A percentile compares a stretch with the other conserved stretches of the same genome.
phyloP scores from a whole-genome alignment of 2,329 filamentous ascomycete species.

The Trichoderma pleuroti region DNA sequence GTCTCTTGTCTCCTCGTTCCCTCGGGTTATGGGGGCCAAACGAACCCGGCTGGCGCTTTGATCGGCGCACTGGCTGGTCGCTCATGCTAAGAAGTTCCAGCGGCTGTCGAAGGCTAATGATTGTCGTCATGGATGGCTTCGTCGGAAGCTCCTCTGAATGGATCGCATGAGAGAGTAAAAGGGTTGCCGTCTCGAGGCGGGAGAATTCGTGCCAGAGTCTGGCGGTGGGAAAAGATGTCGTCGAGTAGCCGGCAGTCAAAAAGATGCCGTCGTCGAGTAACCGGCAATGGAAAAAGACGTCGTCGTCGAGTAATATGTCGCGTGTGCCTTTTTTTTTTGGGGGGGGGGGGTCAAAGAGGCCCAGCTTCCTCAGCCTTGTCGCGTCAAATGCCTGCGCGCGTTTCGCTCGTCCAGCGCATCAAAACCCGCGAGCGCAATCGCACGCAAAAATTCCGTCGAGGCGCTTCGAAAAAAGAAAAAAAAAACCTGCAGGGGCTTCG shows the following conservation, averaged over 20 bases:
- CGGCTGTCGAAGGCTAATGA: conserved; percentile 61
- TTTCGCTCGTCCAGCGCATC: conserved; percentile 8
- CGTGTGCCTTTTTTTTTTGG: conserved; percentile 9
- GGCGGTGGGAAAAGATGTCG: neutral
- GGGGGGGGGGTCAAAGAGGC: neutral
- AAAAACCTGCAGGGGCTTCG: neutral
- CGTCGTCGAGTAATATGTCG: conserved; percentile 3
- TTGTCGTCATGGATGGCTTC: conserved; percentile 65
- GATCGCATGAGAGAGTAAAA: conserved; percentile 26
- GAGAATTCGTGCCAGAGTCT: conserved; percentile 17
- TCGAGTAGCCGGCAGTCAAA: neutral
- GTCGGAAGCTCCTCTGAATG: conserved; percentile 21
- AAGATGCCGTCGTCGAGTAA: neutral
- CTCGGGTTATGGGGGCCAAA: conserved; percentile 23
- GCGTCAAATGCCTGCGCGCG: conserved; percentile 17
- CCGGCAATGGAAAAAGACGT: neutral
- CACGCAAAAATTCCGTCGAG: neutral
- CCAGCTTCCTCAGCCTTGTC: conserved; percentile 6
- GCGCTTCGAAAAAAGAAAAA: too few species aligned
- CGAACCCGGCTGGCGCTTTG: conserved; percentile 62
- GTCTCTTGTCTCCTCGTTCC: neutral
- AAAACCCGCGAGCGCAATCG: neutral
- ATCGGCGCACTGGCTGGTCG: conserved; percentile 59
- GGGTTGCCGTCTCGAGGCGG: neutral
- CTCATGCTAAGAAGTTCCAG: conserved; percentile 67